A percentile compares a stretch with the other conserved stretches of the same genome.
These are phyloP conservation scores for Ashbya aceris DNA, from an alignment of 1,139 yeast genomes.

Conservation along the genomic window DNA sequence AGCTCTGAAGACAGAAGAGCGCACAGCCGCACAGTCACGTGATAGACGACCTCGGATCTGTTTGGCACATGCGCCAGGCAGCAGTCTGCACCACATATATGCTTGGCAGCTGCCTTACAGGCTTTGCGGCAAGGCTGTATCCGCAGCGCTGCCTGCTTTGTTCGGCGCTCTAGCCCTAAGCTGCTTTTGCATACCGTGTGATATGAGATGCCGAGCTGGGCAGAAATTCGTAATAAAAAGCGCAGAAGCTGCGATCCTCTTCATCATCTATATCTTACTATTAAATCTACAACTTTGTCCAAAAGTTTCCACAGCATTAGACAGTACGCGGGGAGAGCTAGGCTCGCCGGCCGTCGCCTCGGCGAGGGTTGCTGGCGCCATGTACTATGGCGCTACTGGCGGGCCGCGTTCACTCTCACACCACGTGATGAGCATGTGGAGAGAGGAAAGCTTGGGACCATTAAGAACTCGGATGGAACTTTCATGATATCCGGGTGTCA, in stretches of 20 bases:
- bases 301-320: slow-evolving; percentile 36
- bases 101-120: no score
- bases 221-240: background rate
- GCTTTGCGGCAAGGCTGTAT: no score
- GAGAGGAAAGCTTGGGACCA: slow-evolving; percentile 38
- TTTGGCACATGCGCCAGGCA: no score
- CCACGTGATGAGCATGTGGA: slow-evolving; percentile 27
- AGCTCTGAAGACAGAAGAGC: no score
- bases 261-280: slow-evolving; percentile 7
- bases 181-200: no score
- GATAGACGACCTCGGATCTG: no score
- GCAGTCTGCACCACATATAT: no score
- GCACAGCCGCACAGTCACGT: no score
- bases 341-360: background rate
- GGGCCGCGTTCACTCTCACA: background rate
- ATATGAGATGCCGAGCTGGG: no score
- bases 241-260: slow-evolving; percentile 1
- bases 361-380: background rate
- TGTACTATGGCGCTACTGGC: slow-evolving; percentile 1
- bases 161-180: no score
- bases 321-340: slow-evolving; percentile 32
- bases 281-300: slow-evolving; percentile 31
- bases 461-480: slow-evolving; percentile 51
- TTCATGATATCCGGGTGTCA: slow-evolving; percentile 49
- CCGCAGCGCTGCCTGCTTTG: no score